Base-by-base conservation (phyloP, 225 moss, liverwort and hornwort species). In the Pleurozium schreberi region DNA sequence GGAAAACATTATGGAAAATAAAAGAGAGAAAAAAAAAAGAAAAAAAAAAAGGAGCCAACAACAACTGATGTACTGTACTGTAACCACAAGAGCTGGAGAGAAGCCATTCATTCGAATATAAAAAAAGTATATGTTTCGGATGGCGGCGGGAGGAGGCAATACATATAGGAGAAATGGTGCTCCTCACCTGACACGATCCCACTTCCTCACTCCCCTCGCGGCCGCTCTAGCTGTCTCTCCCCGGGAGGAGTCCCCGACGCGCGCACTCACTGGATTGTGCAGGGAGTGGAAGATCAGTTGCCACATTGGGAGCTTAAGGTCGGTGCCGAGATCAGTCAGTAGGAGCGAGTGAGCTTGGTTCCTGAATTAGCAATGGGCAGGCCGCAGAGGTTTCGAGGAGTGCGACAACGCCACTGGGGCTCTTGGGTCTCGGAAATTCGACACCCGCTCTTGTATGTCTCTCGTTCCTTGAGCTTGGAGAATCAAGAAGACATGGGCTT, bases 371-470 rank as follows among this genome's bases (percentile, higher is more conserved):
- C 84, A 53, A 94, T 94, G 94, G 94, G 94, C 86, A 88, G 94
- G 89, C 92, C 92, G 57, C 92, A 94, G 88, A 40, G 93, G 80
- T 94, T 92, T 85, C 90, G 94, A 15, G 94, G 94, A 34, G 93
- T 93, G 87, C 93, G 94, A 38, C 94, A 94, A 67, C 90, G 94
- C 67, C 94, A 94, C 87, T 94, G 94, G 94, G 94, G 94, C 88
- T 94, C 94, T 31, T 94, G 94, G 94, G 94, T 94, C 10, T 94
- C 94, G 14, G 94, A 93, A 87, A 94, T 94, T 89, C 94, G 94
- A 49, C 94, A 94, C 89, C 94, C 94, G n/a, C 94, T 93, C 75
- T 81, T 94, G 94, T 94, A 93, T n/a, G 88, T 74, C 58, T 47
- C 88, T 62, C 84, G 47, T 6, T 45, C 86, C 47, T 6, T 71